phyloP scores from a whole-genome alignment of 2,329 filamentous ascomycete genomes.

The Diaporthe citriasiana region DNA sequence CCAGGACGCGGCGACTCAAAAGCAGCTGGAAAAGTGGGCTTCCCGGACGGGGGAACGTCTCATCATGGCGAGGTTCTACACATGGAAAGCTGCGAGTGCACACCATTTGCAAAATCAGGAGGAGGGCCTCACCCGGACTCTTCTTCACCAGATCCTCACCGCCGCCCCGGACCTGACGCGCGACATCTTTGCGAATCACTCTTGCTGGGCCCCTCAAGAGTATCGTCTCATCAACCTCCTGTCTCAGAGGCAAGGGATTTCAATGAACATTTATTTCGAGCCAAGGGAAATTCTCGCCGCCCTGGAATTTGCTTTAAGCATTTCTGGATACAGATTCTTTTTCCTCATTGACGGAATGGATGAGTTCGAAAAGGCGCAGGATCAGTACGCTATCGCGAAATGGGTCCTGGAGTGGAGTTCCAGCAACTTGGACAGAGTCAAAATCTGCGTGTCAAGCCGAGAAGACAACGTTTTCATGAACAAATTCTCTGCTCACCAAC shows the following conservation, averaged over 20 bases:
- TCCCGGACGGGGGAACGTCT: neutral
- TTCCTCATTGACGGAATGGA: slow-evolving; percentile 10
- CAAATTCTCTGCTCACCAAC: slow-evolving; percentile 5
- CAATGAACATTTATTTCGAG: neutral
- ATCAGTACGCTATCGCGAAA: neutral
- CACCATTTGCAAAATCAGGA: neutral
- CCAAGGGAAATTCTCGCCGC: neutral
- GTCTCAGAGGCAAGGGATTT: neutral
- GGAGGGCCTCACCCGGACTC: neutral
- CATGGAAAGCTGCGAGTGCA: slow-evolving; percentile 6
- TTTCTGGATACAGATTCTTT: neutral
- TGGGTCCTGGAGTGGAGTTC: neutral
- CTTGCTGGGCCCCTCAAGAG: neutral
- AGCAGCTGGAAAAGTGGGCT: neutral
- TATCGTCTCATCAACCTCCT: neutral
- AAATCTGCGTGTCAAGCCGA: slow-evolving; percentile 3
- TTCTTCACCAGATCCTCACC: slow-evolving; percentile 10
- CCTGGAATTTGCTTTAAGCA: neutral
- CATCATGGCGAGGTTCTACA: neutral
- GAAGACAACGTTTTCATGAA: slow-evolving; percentile 13
- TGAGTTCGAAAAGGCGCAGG: neutral
- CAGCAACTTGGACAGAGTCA: neutral
- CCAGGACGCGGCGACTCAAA: neutral
- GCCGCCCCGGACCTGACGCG: neutral
- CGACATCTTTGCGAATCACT: neutral